Evolutionary conservation across 768 basidiomycete genomes (phyloP).

Genomic region (Podaxis sp.): DNA sequence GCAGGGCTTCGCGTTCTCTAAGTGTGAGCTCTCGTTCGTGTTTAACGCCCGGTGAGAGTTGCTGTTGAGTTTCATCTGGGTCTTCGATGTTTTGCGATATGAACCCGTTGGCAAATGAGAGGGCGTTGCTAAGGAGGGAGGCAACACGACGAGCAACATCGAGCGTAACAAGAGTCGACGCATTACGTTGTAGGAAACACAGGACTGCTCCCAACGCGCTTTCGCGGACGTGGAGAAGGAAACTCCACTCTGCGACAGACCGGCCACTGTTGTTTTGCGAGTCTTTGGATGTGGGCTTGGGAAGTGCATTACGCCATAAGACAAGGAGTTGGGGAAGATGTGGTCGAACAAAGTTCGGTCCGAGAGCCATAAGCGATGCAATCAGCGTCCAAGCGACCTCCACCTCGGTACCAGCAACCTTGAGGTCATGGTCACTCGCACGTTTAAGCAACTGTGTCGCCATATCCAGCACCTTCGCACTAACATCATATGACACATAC

Average conservation of each 20-base stretch:
- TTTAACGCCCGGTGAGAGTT: slow-evolving; percentile 20
- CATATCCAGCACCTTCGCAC: slow-evolving; percentile 86
- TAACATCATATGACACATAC: slow-evolving; percentile 92
- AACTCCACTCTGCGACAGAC: slow-evolving; percentile 79
- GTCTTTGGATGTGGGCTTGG: slow-evolving; percentile 92
- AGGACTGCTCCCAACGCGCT: slow-evolving; percentile 85
- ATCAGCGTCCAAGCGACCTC: slow-evolving; percentile 95
- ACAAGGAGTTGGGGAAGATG: slow-evolving; percentile 93
- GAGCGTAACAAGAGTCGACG: slow-evolving; percentile 70
- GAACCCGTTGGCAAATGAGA: slow-evolving; percentile 88
- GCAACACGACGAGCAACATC: slow-evolving; percentile 89
- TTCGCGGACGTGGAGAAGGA: slow-evolving; percentile 87
- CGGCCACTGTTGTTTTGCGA: slow-evolving; percentile 52
- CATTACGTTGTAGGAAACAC: slow-evolving; percentile 82
- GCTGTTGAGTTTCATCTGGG: slow-evolving; percentile 33
- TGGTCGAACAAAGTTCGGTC: slow-evolving; percentile 88
- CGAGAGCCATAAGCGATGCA: slow-evolving; percentile 85
- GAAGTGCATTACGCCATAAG: slow-evolving; percentile 95
- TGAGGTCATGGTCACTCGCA: slow-evolving; percentile 86
- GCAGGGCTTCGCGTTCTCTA: slow-evolving; percentile 74
- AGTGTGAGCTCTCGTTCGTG: slow-evolving; percentile 48
- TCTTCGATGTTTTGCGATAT: slow-evolving; percentile 69
- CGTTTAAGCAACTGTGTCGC: slow-evolving; percentile 87
- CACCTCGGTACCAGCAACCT: slow-evolving; percentile 76
- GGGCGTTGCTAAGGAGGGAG: slow-evolving; percentile 81